A percentile compares a stretch with the other conserved stretches of the same genome.
These are phyloP conservation scores for Dispira simplex DNA, from an alignment of 192 early-diverging fungal genomes.

Conservation along the genomic window DNA sequence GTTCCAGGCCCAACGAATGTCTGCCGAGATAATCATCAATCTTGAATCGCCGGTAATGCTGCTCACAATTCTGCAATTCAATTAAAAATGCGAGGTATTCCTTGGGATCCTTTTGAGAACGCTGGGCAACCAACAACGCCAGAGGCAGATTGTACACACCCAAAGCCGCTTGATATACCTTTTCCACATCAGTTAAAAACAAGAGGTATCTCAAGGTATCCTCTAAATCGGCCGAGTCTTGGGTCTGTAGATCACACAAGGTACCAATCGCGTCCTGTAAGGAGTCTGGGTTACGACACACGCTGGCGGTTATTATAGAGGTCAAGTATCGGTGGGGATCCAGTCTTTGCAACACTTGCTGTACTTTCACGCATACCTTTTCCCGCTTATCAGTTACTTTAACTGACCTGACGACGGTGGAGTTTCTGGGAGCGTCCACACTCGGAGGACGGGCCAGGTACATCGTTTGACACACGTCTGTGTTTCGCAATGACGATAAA, in stretches of 20 bases:
- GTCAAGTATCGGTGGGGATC: conserved; percentile 46
- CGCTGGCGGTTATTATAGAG: conserved; percentile 49
- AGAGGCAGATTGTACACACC: conserved; percentile 89
- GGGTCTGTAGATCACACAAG: conserved; percentile 13
- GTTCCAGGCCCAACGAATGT: conserved; percentile 42
- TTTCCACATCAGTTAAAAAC: conserved; percentile 80
- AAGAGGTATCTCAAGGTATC: conserved; percentile 78
- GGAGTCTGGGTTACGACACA: background rate
- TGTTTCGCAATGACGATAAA: conserved; percentile 60
- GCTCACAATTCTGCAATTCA: conserved; percentile 57
- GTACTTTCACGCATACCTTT: conserved; percentile 49
- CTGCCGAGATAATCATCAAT: conserved; percentile 80
- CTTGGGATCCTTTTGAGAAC: conserved; percentile 90
- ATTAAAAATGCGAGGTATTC: conserved; percentile 87
- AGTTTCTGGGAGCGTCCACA: too few species aligned
- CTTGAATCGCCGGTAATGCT: conserved; percentile 64
- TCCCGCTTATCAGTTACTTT: conserved; percentile 64
- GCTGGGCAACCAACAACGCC: conserved; percentile 91
- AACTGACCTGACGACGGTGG: too few species aligned
- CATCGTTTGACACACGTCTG: conserved; percentile 72
- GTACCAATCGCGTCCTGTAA: background rate
- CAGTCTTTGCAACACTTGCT: conserved; percentile 34
- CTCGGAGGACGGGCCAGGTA: too few species aligned
- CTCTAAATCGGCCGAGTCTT: conserved; percentile 51
- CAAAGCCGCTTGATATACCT: conserved; percentile 78